Percentiles rank a stretch among this genome's conserved stretches.
These are phyloP conservation scores for Boletus holoroseus DNA, from an alignment of 1,284 basidiomycete genomes.

Conservation along the genomic window DNA sequence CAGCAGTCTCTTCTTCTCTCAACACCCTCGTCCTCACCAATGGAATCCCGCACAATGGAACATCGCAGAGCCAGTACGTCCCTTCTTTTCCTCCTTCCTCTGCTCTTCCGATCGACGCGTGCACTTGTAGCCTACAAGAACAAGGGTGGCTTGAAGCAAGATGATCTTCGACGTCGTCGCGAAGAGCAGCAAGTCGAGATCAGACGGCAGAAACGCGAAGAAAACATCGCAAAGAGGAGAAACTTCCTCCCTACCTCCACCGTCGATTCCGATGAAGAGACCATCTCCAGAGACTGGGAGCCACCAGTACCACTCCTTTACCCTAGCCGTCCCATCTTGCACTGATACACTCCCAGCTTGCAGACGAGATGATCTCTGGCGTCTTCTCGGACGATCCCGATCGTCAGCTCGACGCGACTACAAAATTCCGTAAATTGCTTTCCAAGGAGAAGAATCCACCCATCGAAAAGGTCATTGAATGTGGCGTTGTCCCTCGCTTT, in stretches of 20 bases:
- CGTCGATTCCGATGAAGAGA: constrained; percentile 84
- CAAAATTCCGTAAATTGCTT: constrained; percentile 95
- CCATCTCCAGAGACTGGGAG: constrained; percentile 66
- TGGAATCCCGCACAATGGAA: constrained; percentile 61
- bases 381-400: constrained; percentile 92
- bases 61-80: constrained; percentile 58
- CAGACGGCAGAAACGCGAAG: constrained; percentile 92
- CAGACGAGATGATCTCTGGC: constrained; percentile 88
- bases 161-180: constrained; percentile 86
- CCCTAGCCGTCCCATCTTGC: neutral
- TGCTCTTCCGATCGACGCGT: constrained; percentile 16
- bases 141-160: constrained; percentile 79
- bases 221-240: constrained; percentile 93
- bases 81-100: neutral
- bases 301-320: constrained; percentile 54
- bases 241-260: constrained; percentile 77
- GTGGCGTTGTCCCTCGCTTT: constrained; percentile 95
- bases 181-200: constrained; percentile 98
- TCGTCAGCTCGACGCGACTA: constrained; percentile 90
- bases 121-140: constrained; percentile 56
- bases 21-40: constrained; percentile 13
- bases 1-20: constrained; percentile 5
- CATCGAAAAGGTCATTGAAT: constrained; percentile 98
- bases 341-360: constrained; percentile 48
- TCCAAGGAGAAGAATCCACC: constrained; percentile 99